Conservation (phyloP, 1,284 basidiomycete species). For the Polyporus tsugae region DNA sequence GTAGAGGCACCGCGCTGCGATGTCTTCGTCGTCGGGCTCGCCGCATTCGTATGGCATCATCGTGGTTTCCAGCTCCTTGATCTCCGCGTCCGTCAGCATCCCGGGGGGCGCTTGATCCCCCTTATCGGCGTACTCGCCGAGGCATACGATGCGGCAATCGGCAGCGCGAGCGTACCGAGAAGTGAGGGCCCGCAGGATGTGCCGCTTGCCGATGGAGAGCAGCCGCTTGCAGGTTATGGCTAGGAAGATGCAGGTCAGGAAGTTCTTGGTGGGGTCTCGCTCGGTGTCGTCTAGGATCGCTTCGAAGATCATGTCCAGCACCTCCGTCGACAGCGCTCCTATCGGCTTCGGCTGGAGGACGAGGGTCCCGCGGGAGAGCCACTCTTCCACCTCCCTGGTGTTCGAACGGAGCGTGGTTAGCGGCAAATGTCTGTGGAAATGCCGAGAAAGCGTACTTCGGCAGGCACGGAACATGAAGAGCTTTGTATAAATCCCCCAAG, state of each 20-base stretch:
- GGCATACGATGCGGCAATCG: conserved; percentile 27
- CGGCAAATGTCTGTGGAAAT: background rate
- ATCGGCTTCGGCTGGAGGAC: background rate
- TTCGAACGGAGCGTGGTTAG: background rate
- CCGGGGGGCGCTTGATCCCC: conserved; percentile 11
- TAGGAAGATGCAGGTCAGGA: background rate
- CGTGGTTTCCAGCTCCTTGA: background rate
- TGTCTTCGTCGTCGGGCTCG: too few species aligned
- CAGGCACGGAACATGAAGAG: background rate
- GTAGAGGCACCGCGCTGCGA: too few species aligned
- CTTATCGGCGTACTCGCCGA: conserved; percentile 19
- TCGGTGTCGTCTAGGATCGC: background rate
- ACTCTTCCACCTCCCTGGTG: background rate
- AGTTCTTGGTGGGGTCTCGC: background rate
- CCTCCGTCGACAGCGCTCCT: background rate
- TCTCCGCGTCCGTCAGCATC: conserved; percentile 23
- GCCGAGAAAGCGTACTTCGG: background rate
- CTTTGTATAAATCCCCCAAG: background rate
- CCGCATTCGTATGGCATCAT: background rate
- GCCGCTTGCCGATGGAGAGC: conserved; percentile 13
- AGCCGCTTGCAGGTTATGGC: conserved; percentile 17
- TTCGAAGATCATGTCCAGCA: conserved; percentile 9
- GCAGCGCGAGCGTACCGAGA: conserved; percentile 11
- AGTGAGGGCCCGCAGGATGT: conserved; percentile 7
- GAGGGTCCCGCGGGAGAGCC: background rate